phyloP scores from a whole-genome alignment of 495 filamentous ascomycete species.

The Hypoxylon intermedium region DNA sequence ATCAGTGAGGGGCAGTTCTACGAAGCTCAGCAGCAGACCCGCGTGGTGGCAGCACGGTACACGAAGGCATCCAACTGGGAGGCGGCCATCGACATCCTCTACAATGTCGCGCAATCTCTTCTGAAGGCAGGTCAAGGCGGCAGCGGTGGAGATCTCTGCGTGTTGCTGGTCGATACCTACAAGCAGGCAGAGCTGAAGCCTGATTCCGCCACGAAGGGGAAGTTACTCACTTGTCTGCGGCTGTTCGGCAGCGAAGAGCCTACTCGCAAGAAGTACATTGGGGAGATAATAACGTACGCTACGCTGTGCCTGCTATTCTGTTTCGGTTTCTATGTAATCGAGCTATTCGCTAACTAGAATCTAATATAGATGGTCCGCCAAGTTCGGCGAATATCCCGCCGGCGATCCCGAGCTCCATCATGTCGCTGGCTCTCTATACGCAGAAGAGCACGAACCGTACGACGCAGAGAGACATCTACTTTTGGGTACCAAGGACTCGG shows the following conservation, averaged over 20 bases:
- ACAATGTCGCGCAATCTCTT: constrained; percentile 81
- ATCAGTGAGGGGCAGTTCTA: constrained; percentile 94
- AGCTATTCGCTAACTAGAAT: constrained; percentile 26
- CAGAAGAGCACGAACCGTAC: constrained; percentile 88
- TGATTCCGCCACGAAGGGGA: constrained; percentile 67
- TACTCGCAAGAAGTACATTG: constrained; percentile 87
- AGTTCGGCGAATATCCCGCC: constrained; percentile 83
- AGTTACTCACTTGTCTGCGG: constrained; percentile 67
- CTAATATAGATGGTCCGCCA: constrained; percentile 75
- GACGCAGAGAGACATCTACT: constrained; percentile 91
- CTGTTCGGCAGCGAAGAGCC: constrained; percentile 85
- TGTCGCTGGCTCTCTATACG: constrained; percentile 85
- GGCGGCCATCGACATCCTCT: constrained; percentile 85
- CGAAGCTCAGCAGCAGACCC: constrained; percentile 96
- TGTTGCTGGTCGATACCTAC: constrained; percentile 86
- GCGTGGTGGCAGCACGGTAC: constrained; percentile 91
- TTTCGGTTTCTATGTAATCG: too few species aligned
- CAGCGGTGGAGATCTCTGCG: constrained; percentile 87
- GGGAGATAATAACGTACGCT: constrained; percentile 81
- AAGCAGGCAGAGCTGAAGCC: constrained; percentile 80
- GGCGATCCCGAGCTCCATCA: constrained; percentile 97
- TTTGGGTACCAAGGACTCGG: constrained; percentile 87
- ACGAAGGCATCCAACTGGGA: constrained; percentile 81
- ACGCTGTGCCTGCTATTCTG: constrained; percentile 43
- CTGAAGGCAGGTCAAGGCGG: constrained; percentile 89